phyloP scores from a whole-genome alignment of 257 asterid species.

The Nemophila menziesii region DNA sequence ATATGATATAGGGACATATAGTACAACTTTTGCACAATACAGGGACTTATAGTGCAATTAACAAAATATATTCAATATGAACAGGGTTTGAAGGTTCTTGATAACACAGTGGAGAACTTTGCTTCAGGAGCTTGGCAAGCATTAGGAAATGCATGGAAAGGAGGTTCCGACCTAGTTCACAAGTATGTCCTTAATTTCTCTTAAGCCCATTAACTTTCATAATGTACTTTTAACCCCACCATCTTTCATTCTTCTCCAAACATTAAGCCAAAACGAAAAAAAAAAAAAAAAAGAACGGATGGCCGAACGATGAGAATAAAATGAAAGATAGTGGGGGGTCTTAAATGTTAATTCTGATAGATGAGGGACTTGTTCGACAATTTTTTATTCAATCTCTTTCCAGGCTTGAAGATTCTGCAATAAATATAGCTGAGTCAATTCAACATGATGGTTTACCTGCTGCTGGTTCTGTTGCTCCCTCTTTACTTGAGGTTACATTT shows the following conservation, averaged over 20 bases:
- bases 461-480: slow-evolving; percentile 61
- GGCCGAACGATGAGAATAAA: too few relatives aligned
- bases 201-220: too few relatives aligned
- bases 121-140: slow-evolving; percentile 99
- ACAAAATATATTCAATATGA: background rate
- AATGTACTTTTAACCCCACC: too few relatives aligned
- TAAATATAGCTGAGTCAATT: slow-evolving; percentile 56
- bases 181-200: too few relatives aligned
- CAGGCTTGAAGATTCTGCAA: slow-evolving; percentile 82
- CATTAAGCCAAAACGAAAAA: too few relatives aligned
- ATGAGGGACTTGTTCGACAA: background rate
- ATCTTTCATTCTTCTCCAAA: too few relatives aligned
- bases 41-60: too few relatives aligned
- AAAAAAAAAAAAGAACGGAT: too few relatives aligned
- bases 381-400: slow-evolving; percentile 13
- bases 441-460: slow-evolving; percentile 58
- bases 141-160: slow-evolving; percentile 90
- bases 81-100: slow-evolving; percentile 86
- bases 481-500: slow-evolving; percentile 82
- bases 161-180: slow-evolving; percentile 56
- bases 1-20: too few relatives aligned
- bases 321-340: too few relatives aligned
- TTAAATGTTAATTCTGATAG: background rate
- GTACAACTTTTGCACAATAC: too few relatives aligned
- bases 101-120: slow-evolving; percentile 70